Base-by-base conservation (phyloP, 2,329 filamentous ascomycete genomes). In the Domatiomyces catenatus region DNA sequence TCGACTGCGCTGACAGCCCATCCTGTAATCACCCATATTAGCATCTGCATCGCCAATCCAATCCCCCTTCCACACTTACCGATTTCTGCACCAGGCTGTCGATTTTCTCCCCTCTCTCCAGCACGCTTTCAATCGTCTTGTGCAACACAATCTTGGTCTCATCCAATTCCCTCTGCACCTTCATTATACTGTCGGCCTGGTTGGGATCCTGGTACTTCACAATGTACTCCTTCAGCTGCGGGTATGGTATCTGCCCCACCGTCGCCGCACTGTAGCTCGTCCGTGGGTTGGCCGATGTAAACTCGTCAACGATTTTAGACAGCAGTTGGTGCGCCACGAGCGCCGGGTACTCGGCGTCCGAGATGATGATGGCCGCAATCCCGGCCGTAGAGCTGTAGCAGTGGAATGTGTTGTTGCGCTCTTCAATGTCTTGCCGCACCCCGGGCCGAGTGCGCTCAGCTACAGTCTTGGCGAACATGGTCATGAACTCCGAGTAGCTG, bases 131-230 rank as follows among this genome's bases (percentile, higher is more conserved):
- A 61, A 94, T 95, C 44, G 92, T 95, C 78, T 96, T 94, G 72
- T 96, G 88, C 61, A 98, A 75, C 53, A 94, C 83, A 64, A 94
- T 89, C 77, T 95, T 96, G 54, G 90, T 96, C 75, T 95, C 89
- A 64, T 96, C 89, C 54, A 98, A 75, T 72, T 98, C 88, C 71
- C 87, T 84, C 69, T 96, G 90, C 62, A 98, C 95, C 75, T 87
- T 89, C 74, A 87, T 79, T 65, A 96, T 93, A 69, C 83, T 90
- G 71, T 94, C 88, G 58, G 87, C 89, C 70, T 93, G 78, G 12
- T 56, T 51, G 42, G 56, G 55, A 47, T 58, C 52, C 44, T 58
- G 56, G 50, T 58, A 58, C 48, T 58, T 57, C 20, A 68, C 64
- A 48, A 85, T 75, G 68, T 94, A 94, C 43, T 87, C 83, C 66